These are phyloP conservation scores for Zygoascus bituminiphila DNA, from an alignment of 805 yeast genomes.

Conservation along the genomic window DNA sequence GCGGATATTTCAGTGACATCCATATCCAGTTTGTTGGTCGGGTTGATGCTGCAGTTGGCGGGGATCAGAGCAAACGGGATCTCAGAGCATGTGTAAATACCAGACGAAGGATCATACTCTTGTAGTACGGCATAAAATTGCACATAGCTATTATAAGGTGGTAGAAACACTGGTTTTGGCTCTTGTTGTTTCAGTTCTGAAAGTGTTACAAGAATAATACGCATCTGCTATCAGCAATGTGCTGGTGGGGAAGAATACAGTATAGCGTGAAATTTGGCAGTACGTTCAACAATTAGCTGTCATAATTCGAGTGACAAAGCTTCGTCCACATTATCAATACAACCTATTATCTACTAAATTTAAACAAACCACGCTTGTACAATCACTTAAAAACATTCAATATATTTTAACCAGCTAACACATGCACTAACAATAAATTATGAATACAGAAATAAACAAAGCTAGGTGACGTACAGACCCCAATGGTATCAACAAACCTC, in stretches of 20 bases:
- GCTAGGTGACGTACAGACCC: neutral
- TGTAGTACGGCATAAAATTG: slow-evolving; percentile 2
- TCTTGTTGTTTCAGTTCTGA: neutral
- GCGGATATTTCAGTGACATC: neutral
- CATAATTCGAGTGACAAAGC: no score
- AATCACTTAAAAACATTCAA: no score
- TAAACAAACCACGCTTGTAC: no score
- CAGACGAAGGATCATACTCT: neutral
- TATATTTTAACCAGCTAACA: neutral
- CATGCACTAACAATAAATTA: neutral
- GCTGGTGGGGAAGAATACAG: neutral
- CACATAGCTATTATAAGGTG: slow-evolving; percentile 1
- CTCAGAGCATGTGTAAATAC: neutral
- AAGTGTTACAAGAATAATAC: neutral
- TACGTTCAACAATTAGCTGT: no score
- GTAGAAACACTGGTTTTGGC: neutral
- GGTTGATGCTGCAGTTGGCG: neutral
- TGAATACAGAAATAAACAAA: neutral
- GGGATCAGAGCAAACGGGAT: neutral
- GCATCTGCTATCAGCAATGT: no score
- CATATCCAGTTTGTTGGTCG: neutral
- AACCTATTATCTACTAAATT: no score
- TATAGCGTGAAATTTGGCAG: neutral
- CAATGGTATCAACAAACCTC: neutral
- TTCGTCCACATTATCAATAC: no score